phyloP scores from a whole-genome alignment of 768 basidiomycete genomes.

The Arthromyces matolae region DNA sequence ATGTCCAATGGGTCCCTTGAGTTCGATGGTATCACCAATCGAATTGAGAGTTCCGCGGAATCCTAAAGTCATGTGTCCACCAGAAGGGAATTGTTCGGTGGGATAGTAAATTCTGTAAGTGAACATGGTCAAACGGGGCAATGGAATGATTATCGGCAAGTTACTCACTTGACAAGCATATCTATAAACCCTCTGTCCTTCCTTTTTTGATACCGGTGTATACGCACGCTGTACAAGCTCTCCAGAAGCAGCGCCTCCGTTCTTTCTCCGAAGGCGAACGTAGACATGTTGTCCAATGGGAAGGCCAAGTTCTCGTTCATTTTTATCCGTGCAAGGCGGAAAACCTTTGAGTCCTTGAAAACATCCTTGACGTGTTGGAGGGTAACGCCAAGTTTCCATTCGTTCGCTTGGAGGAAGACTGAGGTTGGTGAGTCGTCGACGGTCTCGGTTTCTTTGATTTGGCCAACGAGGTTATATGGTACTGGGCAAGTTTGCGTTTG shows the following conservation, averaged over 20 bases:
- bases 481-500: constrained; percentile 40
- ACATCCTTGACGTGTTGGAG: constrained; percentile 35
- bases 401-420: constrained; percentile 37
- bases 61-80: constrained; percentile 37
- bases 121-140: no score
- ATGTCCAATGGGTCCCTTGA: constrained; percentile 59
- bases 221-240: constrained; percentile 56
- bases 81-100: constrained; percentile 29
- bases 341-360: constrained; percentile 48
- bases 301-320: constrained; percentile 45
- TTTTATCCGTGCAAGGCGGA: constrained; percentile 40
- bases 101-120: constrained; percentile 49
- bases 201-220: constrained; percentile 49
- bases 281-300: constrained; percentile 61
- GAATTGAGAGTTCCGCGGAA: constrained; percentile 38
- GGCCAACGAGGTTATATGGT: constrained; percentile 14
- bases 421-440: constrained; percentile 2
- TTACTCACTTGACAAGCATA: constrained; percentile 42
- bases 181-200: constrained; percentile 45
- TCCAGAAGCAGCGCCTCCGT: constrained; percentile 16
- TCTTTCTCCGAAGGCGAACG: constrained; percentile 41
- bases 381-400: constrained; percentile 47
- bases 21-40: constrained; percentile 49
- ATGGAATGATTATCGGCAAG: not conserved
- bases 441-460: constrained; percentile 11